Base-by-base conservation (phyloP, 139 green algal genomes). In the Zygnema cylindricum region DNA sequence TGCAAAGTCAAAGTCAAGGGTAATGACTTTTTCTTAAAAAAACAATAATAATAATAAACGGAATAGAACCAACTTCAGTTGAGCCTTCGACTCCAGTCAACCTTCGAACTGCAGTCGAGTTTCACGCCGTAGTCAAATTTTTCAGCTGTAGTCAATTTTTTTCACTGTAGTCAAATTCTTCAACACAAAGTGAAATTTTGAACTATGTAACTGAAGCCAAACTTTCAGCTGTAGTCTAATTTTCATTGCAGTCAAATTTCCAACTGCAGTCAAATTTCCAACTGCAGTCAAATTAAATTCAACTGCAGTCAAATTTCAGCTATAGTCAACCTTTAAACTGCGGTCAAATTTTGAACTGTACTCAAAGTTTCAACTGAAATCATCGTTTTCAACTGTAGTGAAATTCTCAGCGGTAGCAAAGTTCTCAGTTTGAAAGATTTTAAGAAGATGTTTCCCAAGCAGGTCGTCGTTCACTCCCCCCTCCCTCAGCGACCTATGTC, bases 1-100 rank as follows among this genome's bases (percentile, higher is more conserved):
- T 79, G 71, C 16, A 43, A 43, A 43, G 71, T 79, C 71, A 79
- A 79, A 16, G 71, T 11, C n/a, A n/a, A n/a, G n/a, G n/a, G n/a
- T n/a, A n/a, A n/a, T n/a, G n/a, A n/a, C n/a, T n/a, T n/a, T n/a
- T n/a, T n/a, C n/a, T n/a, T n/a, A n/a, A n/a, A n/a, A n/a, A n/a
- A n/a, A n/a, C n/a, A n/a, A n/a, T n/a, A n/a, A n/a, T n/a, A n/a
- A n/a, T n/a, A n/a, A n/a, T n/a, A n/a, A n/a, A n/a, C n/a, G n/a
- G n/a, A n/a, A n/a, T n/a, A n/a, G n/a, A n/a, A n/a, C n/a, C n/a
- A n/a, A n/a, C n/a, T n/a, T n/a, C n/a, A n/a, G n/a, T n/a, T n/a
- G n/a, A n/a, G n/a, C n/a, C n/a, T 25, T 25, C 57, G 57, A 73
- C 57, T 73, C 57, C 30, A 35, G 57, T 73, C 30, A 35, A 30